Base-by-base conservation (phyloP, 225 moss, liverwort and hornwort species). In the Thuidium tamariscinum region DNA sequence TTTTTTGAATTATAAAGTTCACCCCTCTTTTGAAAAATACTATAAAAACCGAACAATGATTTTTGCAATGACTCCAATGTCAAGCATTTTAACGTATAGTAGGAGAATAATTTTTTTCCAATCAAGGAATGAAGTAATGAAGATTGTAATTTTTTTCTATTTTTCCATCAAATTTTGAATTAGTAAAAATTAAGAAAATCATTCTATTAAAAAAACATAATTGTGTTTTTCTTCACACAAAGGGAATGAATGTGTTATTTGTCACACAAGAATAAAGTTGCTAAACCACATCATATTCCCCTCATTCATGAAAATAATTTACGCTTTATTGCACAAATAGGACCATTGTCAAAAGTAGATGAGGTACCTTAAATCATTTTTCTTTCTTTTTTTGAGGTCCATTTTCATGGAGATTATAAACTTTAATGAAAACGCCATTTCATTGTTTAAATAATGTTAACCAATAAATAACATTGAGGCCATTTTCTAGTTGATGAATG, bases 81-180 rank as follows among this genome's bases (percentile, higher is more conserved):
- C 20, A 19, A n/a, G 15, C 2, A 6, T 19, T 65, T 36, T 62
- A 34, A 5, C 16, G 16, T 62, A 62, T 62, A 2, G 65, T 0
- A 0, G 19, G 2, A 5, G n/a, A 5, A 11, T 36, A 65, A 10
- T 65, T 65, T 19, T 10, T 6, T 3, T n/a, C 9, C 0, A 2
- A 1, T 65, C 1, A 36, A 11, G 3, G 36, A 20, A n/a, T 17
- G 18, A 34, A 64, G 5, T 34, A 34, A 34, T 34, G 18, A 34
- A 64, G 34, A 34, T 18, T 64, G 64, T 34, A 17, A 9, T 34
- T 44, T 32, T 34, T 34, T 17, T 2, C 34, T 34, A 5, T 34
- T 34, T 34, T 9, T 64, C 34, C 64, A 34, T 64, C 18, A 34
- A 64, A 34, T 64, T 34, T 34, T 2, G 18, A 64, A 64, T 34